These are phyloP conservation scores for Claviceps humidiphila DNA, from an alignment of 2,329 filamentous ascomycete species.

Conservation along the genomic window DNA sequence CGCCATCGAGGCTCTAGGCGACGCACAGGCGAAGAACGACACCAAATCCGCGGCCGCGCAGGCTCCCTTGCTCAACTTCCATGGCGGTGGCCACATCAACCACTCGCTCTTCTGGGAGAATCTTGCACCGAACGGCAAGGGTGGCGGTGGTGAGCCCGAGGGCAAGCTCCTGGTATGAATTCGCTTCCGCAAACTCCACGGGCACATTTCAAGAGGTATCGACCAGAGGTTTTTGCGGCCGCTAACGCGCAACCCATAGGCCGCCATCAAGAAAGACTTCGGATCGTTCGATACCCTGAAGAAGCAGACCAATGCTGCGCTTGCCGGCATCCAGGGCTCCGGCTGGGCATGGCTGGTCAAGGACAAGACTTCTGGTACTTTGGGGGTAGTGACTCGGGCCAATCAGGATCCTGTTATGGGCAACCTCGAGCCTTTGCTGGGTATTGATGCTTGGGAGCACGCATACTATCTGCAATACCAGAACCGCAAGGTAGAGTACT, in stretches of 20 bases:
- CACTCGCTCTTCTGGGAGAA: constrained; percentile 81
- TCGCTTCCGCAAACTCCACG: background rate
- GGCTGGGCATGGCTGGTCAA: constrained; percentile 87
- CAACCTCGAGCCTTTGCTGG: constrained; percentile 68
- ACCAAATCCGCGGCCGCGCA: constrained; percentile 33
- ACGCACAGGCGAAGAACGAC: constrained; percentile 52
- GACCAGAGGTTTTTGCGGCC: constrained; percentile 9
- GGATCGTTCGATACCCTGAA: constrained; percentile 51
- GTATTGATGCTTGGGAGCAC: constrained; percentile 93
- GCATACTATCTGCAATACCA: constrained; percentile 93
- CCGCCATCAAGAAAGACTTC: constrained; percentile 52
- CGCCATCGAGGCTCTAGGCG: constrained; percentile 56
- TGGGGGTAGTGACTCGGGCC: constrained; percentile 56
- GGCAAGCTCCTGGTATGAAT: constrained; percentile 43
- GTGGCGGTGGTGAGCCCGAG: constrained; percentile 46
- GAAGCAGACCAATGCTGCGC: constrained; percentile 52
- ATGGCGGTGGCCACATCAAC: constrained; percentile 77
- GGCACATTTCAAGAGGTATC: constrained; percentile 12
- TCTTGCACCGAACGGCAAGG: constrained; percentile 53
- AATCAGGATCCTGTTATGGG: constrained; percentile 87
- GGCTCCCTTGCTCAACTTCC: constrained; percentile 56
- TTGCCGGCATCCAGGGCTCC: constrained; percentile 70
- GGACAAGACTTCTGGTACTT: constrained; percentile 46
- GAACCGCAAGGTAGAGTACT: constrained; percentile 96
- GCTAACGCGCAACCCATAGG: constrained; percentile 16